Evolutionary conservation across 768 basidiomycete genomes (phyloP).

Genomic region (Rhodotorula toruloides): DNA sequence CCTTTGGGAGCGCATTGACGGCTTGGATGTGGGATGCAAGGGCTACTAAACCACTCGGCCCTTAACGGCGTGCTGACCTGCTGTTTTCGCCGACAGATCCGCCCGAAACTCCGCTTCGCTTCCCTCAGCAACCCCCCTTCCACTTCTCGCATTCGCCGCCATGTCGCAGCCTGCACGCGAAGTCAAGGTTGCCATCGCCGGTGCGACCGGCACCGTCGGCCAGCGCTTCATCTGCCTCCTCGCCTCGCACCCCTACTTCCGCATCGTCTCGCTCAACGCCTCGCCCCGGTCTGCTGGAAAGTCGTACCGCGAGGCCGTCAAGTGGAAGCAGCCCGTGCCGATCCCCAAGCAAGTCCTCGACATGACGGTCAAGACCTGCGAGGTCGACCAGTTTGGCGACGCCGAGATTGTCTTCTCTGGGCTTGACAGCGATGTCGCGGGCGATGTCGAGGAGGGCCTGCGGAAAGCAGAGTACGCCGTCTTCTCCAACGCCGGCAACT

Average conservation of each 20-base stretch:
- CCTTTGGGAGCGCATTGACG: too few species aligned
- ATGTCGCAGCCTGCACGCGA: constrained; percentile 24
- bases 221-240: constrained; percentile 73
- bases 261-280: constrained; percentile 78
- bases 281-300: constrained; percentile 82
- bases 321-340: constrained; percentile 79
- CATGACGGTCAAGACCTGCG: constrained; percentile 69
- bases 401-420: constrained; percentile 90
- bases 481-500: constrained; percentile 97
- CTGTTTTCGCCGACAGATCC: too few species aligned
- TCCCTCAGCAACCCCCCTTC: neutral
- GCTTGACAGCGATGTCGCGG: constrained; percentile 89
- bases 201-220: constrained; percentile 60
- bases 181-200: constrained; percentile 64
- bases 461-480: constrained; percentile 79
- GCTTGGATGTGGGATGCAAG: neutral
- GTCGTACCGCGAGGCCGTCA: constrained; percentile 61
- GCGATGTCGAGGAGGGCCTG: constrained; percentile 86
- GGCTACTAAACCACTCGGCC: neutral
- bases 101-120: neutral
- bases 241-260: constrained; percentile 82
- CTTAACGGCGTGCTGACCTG: too few species aligned
- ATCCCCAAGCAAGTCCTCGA: constrained; percentile 64
- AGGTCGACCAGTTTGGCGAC: constrained; percentile 66
- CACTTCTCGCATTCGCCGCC: neutral